These are phyloP conservation scores for Macrotyloma uniflorum DNA, from an alignment of 306 rosid species.

Conservation along the genomic window DNA sequence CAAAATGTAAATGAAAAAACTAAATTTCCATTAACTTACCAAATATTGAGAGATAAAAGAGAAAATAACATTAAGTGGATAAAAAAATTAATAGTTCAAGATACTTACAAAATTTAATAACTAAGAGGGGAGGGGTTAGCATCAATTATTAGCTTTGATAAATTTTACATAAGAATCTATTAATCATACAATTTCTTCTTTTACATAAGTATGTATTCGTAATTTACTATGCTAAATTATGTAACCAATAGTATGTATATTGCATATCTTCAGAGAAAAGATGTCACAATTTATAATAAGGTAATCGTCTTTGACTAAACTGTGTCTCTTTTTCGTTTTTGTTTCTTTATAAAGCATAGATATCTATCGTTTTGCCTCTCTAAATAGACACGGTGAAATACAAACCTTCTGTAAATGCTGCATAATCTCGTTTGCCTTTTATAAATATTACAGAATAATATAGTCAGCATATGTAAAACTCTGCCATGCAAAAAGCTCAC, in stretches of 20 bases:
- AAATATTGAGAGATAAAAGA: background rate
- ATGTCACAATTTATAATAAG: background rate
- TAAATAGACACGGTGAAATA: too few species aligned
- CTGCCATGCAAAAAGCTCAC: background rate
- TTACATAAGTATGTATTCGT: background rate
- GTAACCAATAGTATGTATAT: background rate
- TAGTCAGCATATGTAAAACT: background rate
- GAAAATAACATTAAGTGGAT: background rate
- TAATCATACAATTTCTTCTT: background rate
- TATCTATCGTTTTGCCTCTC: background rate
- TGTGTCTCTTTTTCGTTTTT: slow-evolving; percentile 4
- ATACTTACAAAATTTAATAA: background rate
- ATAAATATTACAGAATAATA: slow-evolving; percentile 1
- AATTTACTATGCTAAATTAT: background rate
- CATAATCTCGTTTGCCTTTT: background rate
- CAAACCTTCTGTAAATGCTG: background rate
- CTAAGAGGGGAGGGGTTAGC: too few species aligned
- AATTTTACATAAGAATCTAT: slow-evolving; percentile 10
- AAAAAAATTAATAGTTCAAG: background rate
- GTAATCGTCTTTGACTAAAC: background rate
- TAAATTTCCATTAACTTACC: background rate
- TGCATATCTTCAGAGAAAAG: background rate
- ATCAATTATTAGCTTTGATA: too few species aligned
- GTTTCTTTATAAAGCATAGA: background rate
- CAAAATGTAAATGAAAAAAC: background rate